A percentile compares a stretch with the other conserved stretches of the same genome.
phyloP scores from a whole-genome alignment of 2,329 filamentous ascomycete species.

The Cladophialophora yegresii region DNA sequence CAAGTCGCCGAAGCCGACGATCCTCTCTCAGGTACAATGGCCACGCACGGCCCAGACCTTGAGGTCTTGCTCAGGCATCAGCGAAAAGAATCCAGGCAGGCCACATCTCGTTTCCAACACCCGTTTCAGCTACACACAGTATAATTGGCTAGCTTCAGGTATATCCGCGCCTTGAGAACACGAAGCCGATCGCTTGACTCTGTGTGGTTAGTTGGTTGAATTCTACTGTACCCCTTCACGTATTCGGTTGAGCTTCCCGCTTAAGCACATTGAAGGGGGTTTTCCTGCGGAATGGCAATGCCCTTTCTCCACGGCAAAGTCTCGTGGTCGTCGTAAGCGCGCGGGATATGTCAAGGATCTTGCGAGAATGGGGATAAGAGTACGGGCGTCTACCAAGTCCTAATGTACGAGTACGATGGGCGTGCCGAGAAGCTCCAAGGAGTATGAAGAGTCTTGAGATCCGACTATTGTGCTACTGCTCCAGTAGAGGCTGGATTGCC shows the following conservation, averaged over 20 bases:
- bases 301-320: conserved; percentile 18
- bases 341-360: background rate
- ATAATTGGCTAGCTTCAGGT: background rate
- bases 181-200: background rate
- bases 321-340: conserved; percentile 16
- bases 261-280: background rate
- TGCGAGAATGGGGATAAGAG: conserved; percentile 13
- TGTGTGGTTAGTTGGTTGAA: background rate
- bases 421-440: background rate
- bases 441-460: background rate
- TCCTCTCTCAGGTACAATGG: background rate
- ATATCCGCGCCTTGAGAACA: conserved; percentile 1
- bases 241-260: conserved; percentile 16
- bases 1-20: background rate
- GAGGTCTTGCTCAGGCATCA: conserved; percentile 13
- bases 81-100: background rate
- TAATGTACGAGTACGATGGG: background rate
- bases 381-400: background rate
- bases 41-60: background rate
- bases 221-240: conserved; percentile 7
- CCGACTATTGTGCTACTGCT: background rate
- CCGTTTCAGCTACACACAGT: background rate
- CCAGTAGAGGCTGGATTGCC: background rate
- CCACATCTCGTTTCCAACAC: background rate
- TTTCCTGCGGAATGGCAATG: conserved; percentile 1